Evolutionary conservation across 2,329 filamentous ascomycete genomes (phyloP), one percentile per base, ranked within the genome.

Genomic region (Penicillium concentricum): DNA sequence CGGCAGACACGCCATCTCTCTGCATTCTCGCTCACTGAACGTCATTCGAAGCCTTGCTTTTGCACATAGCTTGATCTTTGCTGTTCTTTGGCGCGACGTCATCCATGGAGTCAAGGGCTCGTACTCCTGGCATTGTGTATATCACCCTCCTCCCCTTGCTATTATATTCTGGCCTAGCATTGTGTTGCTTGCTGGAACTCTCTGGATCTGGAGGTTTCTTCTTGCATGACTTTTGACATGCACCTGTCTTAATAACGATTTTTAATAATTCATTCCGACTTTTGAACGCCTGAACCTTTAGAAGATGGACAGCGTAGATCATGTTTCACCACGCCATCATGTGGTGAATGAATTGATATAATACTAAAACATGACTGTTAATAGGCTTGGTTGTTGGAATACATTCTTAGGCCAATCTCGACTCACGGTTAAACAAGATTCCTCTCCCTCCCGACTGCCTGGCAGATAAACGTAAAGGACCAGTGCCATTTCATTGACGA

Each of bases 381-480:
- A 37, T 15, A 20, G 10, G 7, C 16, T 38, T 18, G n/a, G 20
- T 9, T 18, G 15, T 37, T 18, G 16, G 30, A 12, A 18, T 12
- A 13, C 18, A n/a, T 30, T 32, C 6, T 26, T 41, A 16, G 7
- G 15, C 20, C 2, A 30, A 28, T 28, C 3, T 10, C 9, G 43
- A 68, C 76, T 69, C 59, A 79, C 77, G 26, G 77, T 79, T 51
- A 79, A 62, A 64, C 77, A 79, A 2, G 77, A 77, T 51, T 78
- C 76, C 44, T 78, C 76, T 18, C 72, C 74, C 50, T 72, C 70
- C 61, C 67, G 72, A 34, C 71, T 74, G 15, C 72, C 73, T 0
- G 75, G 76, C 30, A 79, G 61, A 66, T 79, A 79, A 37, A 79
- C 77, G 54, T 79, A 79, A 10, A 79, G 66, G 24, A 79, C 71